Conservation (phyloP, 2,329 filamentous ascomycete species). For the Apiospora sp. region DNA sequence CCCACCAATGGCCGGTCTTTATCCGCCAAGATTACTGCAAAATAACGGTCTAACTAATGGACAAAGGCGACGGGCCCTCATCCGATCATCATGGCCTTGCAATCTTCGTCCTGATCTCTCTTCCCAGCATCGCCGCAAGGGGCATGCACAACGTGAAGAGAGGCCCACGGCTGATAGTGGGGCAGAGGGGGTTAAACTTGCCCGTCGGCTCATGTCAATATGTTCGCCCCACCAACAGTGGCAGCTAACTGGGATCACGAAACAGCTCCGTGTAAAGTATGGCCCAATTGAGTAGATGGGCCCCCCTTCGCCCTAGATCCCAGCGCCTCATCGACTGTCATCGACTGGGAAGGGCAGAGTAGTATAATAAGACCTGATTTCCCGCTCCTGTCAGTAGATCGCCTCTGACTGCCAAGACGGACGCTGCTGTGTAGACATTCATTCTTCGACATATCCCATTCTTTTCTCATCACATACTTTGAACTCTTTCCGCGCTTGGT, state of each 20-base stretch:
- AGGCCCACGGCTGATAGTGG: background rate
- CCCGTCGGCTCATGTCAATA: constrained; percentile 20
- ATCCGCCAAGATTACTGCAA: background rate
- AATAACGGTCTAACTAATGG: background rate
- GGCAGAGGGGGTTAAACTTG: constrained; percentile 6
- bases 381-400: background rate
- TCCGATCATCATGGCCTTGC: background rate
- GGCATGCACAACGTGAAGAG: background rate
- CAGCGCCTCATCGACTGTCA: background rate
- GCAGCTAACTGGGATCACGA: constrained; percentile 21
- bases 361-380: constrained; percentile 5
- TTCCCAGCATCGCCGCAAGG: background rate
- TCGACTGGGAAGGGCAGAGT: background rate
- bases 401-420: constrained; percentile 5
- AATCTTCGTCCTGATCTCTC: background rate
- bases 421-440: constrained; percentile 21
- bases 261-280: constrained; percentile 15
- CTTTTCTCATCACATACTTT: constrained; percentile 12
- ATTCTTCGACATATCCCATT: constrained; percentile 17
- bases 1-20: background rate
- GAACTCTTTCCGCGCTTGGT: background rate
- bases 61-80: background rate
- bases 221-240: constrained; percentile 16
- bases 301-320: background rate
- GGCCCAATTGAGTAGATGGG: background rate